Conservation (phyloP, 2,329 filamentous ascomycete species). For the Gremmenia infestans region DNA sequence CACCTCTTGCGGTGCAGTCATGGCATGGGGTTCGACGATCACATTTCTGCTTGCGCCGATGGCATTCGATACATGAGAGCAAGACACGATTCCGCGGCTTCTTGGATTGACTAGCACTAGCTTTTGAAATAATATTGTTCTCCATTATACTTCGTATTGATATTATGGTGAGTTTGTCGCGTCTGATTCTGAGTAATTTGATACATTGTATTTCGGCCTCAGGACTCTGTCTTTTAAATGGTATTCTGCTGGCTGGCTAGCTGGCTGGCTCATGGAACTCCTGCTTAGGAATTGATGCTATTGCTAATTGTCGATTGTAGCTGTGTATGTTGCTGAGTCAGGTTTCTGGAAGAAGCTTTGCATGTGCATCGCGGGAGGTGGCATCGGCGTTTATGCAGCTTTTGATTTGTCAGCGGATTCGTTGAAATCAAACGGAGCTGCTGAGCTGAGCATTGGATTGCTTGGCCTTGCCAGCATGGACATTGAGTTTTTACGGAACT, state of each 20-base stretch:
- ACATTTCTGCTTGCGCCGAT: slow-evolving; percentile 25
- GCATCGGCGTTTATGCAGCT: background rate
- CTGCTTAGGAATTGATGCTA: background rate
- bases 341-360: background rate
- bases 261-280: background rate
- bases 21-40: slow-evolving; percentile 15
- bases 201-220: background rate
- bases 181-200: background rate
- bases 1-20: slow-evolving; percentile 17
- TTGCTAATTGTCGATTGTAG: background rate
- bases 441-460: background rate
- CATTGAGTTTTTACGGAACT: background rate
- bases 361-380: background rate
- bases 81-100: slow-evolving; percentile 12
- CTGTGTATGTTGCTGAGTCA: background rate
- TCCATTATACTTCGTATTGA: background rate
- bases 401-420: background rate
- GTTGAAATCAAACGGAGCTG: background rate
- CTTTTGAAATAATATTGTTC: background rate
- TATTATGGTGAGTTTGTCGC: background rate
- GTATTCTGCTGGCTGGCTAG: background rate
- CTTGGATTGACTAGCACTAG: background rate
- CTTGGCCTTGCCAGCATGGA: background rate
- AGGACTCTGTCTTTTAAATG: background rate
- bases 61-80: slow-evolving; percentile 21